Conservation (phyloP, 2,329 filamentous ascomycete species). For the Mycocentrospora acerina region DNA sequence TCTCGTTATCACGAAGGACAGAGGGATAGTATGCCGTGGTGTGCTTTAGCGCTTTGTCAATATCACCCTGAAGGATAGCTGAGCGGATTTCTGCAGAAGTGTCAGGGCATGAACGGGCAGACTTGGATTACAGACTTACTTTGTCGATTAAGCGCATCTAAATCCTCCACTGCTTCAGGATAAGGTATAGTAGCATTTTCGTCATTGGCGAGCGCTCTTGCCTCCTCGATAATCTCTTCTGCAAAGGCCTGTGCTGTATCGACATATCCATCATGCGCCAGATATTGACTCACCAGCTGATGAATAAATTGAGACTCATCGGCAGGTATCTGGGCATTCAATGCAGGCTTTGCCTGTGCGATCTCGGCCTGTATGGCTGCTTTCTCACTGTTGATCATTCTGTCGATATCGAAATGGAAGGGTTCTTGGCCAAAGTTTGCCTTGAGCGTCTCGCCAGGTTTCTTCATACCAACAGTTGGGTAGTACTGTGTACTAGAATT, state of each 20-base stretch:
- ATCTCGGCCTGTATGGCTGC: conserved; percentile 38
- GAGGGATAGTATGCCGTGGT: conserved; percentile 77
- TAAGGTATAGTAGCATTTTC: conserved; percentile 51
- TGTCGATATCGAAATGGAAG: conserved; percentile 90
- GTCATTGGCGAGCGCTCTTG: conserved; percentile 66
- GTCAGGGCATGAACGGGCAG: conserved; percentile 6
- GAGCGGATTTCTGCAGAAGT: conserved; percentile 71
- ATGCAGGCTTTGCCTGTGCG: conserved; percentile 17
- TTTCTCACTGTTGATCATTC: conserved; percentile 60
- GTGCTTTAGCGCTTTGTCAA: conserved; percentile 84
- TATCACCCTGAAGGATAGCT: conserved; percentile 86
- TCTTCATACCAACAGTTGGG: conserved; percentile 68
- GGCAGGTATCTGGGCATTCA: conserved; percentile 40
- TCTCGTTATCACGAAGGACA: conserved; percentile 76
- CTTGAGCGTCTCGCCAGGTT: conserved; percentile 58
- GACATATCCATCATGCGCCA: conserved; percentile 93
- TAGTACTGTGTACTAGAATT: conserved; percentile 62
- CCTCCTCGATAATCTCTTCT: conserved; percentile 74
- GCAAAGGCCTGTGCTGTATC: conserved; percentile 89
- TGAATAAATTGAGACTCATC: conserved; percentile 80
- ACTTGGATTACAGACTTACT: conserved; percentile 54
- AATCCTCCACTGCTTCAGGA: conserved; percentile 73
- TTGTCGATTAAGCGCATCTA: conserved; percentile 84
- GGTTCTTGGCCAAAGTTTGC: conserved; percentile 68
- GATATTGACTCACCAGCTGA: conserved; percentile 79